A percentile compares a stretch with the other conserved stretches of the same genome.
Evolutionary conservation across 306 rosid species (phyloP).

Genomic region (Castanea mollissima): DNA sequence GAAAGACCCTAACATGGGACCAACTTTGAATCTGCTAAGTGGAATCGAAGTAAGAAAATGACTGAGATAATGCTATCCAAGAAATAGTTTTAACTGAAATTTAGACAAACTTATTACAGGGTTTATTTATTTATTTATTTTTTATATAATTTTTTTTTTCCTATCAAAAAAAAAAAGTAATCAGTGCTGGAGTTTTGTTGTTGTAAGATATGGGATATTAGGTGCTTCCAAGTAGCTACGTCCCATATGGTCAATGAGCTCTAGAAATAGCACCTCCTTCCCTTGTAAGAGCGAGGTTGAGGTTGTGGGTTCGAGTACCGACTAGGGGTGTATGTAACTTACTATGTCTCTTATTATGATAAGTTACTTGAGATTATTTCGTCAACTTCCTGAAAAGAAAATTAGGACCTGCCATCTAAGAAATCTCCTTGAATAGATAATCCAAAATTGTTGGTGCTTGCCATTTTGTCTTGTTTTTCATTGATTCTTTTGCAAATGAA

Average conservation of each 20-base stretch:
- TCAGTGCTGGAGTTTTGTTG: neutral
- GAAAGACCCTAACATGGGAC: neutral
- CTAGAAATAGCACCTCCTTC: too few relatives aligned
- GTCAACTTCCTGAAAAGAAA: slow-evolving; percentile 1
- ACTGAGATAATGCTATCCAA: too few relatives aligned
- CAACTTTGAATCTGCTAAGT: neutral
- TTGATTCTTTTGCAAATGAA: slow-evolving; percentile 4
- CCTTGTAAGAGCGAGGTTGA: too few relatives aligned
- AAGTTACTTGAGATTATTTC: neutral
- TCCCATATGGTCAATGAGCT: neutral
- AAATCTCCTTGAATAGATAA: slow-evolving; percentile 4
- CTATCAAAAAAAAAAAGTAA: neutral
- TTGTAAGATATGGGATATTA: neutral
- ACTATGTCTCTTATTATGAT: too few relatives aligned
- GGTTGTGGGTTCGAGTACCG: too few relatives aligned
- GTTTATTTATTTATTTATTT: neutral
- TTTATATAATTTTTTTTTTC: too few relatives aligned
- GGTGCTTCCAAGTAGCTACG: neutral
- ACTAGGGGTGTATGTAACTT: too few relatives aligned
- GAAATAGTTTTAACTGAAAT: neutral
- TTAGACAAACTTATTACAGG: neutral
- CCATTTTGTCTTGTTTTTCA: slow-evolving; percentile 14
- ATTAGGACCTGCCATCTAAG: neutral
- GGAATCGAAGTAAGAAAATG: neutral
- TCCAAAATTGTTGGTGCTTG: neutral